Base-by-base conservation (phyloP, 495 filamentous ascomycete species). In the Hyphodiscus hymeniophilus region DNA sequence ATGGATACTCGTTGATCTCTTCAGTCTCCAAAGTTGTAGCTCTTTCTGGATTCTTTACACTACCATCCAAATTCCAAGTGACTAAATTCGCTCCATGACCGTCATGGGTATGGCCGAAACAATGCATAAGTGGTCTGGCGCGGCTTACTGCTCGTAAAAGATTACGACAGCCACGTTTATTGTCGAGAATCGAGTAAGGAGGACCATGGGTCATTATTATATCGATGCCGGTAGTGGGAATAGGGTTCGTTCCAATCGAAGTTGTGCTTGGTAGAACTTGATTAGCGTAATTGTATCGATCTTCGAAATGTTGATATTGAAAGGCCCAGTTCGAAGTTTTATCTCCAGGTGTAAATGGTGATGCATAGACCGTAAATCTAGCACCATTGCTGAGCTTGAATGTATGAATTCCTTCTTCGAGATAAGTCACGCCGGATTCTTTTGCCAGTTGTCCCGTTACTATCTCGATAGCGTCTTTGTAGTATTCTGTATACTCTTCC, bases 91-190 rank as follows among this genome's bases (percentile, higher is more conserved):
- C 82, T n/a, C 85, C 85, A 74, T 81, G 86, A 0, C 69, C 81
- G 58, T 89, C 83, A 53, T 86, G 83, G 23, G 87, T 84, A 59
- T 87, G 83, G 3, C 84, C 82, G 50, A 86, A 88, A 56, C 80
- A 85, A 59, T 86, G 80, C 51, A 87, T 54, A 5, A 60, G 63
- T 1, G 82, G 84, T 38, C 67, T 57, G 3, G 73, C 64, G 11
- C 65, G 66, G 3, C 71, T 71, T 15, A 82, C 57, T 10, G 79
- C 77, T 0, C 59, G 62, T 22, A 86, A 79, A 12, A 87, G 65
- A 34, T 72, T 52, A 12, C 64, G 60, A 49, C 79, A 85, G 0
- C 82, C 84, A 16, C 71, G 73, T 38, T 70, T 60, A 16, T 64
- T 23, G 13, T 89, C 86, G 3, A 83, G 62, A 2, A 82, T 62